phyloP scores from a whole-genome alignment of 2,329 filamentous ascomycete species.

The Pseudogymnoascus sp. region DNA sequence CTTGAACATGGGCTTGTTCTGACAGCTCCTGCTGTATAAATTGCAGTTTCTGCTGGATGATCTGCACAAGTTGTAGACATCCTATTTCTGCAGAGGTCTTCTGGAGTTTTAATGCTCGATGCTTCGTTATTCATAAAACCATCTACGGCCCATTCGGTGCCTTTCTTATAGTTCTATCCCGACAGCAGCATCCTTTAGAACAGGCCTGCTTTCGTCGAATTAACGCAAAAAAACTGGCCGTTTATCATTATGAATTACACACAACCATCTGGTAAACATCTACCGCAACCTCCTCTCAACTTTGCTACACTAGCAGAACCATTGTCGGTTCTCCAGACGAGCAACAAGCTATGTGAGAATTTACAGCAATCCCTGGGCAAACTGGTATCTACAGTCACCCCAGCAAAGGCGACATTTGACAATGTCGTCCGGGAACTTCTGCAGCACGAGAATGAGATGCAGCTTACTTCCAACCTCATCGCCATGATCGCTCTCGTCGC shows the following conservation, averaged over 20 bases:
- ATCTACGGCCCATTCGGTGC: background rate
- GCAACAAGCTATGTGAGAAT: background rate
- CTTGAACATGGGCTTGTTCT: background rate
- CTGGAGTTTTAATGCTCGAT: background rate
- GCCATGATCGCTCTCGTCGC: constrained; percentile 37
- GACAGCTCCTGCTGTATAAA: background rate
- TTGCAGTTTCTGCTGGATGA: background rate
- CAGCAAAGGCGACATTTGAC: constrained; percentile 38
- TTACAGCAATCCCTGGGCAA: background rate
- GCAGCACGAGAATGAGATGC: constrained; percentile 41
- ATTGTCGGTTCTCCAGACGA: background rate
- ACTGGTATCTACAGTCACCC: background rate
- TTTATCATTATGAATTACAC: background rate
- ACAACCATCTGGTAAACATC: background rate
- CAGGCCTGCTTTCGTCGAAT: background rate
- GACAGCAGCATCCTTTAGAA: background rate
- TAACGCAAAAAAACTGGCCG: background rate
- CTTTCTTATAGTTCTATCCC: background rate
- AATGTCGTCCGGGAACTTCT: constrained; percentile 31
- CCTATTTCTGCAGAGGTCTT: background rate
- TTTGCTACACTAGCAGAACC: background rate
- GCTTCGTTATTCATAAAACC: background rate
- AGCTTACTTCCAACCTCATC: constrained; percentile 42
- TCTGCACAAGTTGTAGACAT: background rate
- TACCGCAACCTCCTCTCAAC: background rate